Conservation (phyloP, 257 asterid species). For the Ocimum tenuiflorum region DNA sequence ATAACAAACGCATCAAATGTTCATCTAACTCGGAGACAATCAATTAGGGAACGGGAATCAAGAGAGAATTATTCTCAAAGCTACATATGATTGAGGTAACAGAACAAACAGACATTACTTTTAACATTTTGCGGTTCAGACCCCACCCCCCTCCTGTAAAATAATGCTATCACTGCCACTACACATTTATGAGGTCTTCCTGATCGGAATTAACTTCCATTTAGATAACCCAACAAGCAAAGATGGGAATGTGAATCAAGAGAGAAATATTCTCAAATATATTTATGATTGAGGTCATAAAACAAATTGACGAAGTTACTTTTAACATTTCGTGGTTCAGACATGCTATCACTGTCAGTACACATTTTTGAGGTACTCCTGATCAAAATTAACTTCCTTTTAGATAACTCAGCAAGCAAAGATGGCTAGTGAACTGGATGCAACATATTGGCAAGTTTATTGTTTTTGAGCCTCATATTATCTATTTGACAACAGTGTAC, state of each 20-base stretch:
- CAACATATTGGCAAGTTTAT: not conserved
- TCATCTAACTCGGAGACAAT: too few species aligned
- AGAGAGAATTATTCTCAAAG: not conserved
- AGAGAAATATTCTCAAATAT: not conserved
- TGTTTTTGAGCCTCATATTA: not conserved
- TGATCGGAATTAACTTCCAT: not conserved
- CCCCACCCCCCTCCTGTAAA: too few species aligned
- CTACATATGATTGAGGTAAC: not conserved
- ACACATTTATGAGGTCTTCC: not conserved
- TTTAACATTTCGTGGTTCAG: not conserved
- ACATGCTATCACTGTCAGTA: not conserved
- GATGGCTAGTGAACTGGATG: slow-evolving; percentile 1
- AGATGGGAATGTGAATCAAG: not conserved
- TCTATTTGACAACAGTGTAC: slow-evolving; percentile 35
- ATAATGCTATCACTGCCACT: not conserved
- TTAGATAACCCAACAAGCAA: not conserved
- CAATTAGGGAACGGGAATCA: not conserved
- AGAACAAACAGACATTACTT: not conserved
- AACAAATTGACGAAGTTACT: not conserved
- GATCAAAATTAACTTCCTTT: not conserved
- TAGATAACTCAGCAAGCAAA: not conserved
- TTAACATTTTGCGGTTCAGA: not conserved
- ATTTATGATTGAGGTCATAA: not conserved
- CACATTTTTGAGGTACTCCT: not conserved
- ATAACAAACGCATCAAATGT: slow-evolving; percentile 2